These are phyloP conservation scores for Mycogone perniciosa DNA, from an alignment of 2,329 filamentous ascomycete species.

Conservation along the genomic window DNA sequence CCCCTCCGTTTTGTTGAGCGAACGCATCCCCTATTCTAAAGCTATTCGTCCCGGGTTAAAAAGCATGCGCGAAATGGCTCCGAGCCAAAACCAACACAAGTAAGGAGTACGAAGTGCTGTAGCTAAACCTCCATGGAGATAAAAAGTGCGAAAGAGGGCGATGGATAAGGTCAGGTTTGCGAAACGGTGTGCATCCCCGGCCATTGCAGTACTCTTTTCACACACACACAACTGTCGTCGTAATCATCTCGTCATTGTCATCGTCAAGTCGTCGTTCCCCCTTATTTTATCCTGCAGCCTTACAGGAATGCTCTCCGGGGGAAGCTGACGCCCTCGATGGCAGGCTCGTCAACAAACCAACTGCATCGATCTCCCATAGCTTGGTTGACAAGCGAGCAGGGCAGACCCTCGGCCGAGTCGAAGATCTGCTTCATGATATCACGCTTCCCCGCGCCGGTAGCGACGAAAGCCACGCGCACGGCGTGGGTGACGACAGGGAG, in stretches of 20 bases:
- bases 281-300: constrained; percentile 1
- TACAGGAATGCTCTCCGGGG: constrained; percentile 63
- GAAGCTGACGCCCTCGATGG: constrained; percentile 78
- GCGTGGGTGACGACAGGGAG: constrained; percentile 86
- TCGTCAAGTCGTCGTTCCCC: background rate
- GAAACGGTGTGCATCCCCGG: too few species aligned
- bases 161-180: too few species aligned
- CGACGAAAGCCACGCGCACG: constrained; percentile 82
- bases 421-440: constrained; percentile 91
- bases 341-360: constrained; percentile 89
- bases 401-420: constrained; percentile 68
- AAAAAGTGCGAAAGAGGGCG: too few species aligned
- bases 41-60: too few species aligned
- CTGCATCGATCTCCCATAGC: constrained; percentile 77
- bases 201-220: too few species aligned
- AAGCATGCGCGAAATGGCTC: too few species aligned
- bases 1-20: background rate
- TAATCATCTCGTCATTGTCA: background rate
- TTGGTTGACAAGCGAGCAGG: constrained; percentile 83
- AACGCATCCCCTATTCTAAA: constrained; percentile 6
- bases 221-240: too few species aligned
- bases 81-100: background rate
- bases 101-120: too few species aligned
- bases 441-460: constrained; percentile 84
- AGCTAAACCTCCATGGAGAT: too few species aligned